A percentile compares a stretch with the other conserved stretches of the same genome.
These are phyloP conservation scores for Macadamia tetraphylla DNA, from an alignment of 164 flowering plant genomes.

Conservation along the genomic window DNA sequence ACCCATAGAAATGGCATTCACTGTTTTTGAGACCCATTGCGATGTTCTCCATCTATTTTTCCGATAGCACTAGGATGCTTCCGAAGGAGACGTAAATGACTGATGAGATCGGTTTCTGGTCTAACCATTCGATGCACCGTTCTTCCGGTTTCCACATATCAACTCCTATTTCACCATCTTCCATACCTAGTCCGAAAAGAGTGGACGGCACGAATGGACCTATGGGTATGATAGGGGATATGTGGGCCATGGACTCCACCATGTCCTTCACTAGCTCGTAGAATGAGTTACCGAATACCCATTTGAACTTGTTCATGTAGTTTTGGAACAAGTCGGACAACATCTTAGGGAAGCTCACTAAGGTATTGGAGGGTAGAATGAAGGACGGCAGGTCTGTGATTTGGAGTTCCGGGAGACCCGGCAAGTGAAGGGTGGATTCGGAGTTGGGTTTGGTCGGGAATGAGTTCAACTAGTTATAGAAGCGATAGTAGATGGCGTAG, in stretches of 20 bases:
- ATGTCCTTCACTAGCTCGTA: conserved; percentile 31
- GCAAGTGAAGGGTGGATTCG: conserved; percentile 16
- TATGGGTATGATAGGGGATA: conserved; percentile 16
- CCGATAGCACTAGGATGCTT: conserved; percentile 14
- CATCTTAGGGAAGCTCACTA: conserved; percentile 10
- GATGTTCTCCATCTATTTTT: conserved; percentile 20
- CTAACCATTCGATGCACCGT: conserved; percentile 20
- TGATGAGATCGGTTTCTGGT: conserved; percentile 12
- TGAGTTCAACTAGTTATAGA: conserved; percentile 14
- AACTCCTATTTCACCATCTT: conserved; percentile 3
- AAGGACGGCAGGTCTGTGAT: conserved; percentile 31
- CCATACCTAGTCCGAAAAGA: conserved; percentile 14
- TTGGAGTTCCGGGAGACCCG: conserved; percentile 27
- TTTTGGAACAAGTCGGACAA: conserved; percentile 8
- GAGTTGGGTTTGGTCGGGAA: conserved; percentile 20
- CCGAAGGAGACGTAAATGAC: conserved; percentile 30
- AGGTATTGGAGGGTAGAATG: conserved; percentile 26
- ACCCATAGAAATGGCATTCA: conserved; percentile 27
- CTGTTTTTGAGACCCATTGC: conserved; percentile 17
- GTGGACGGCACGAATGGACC: conserved; percentile 34
- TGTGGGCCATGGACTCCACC: conserved; percentile 15
- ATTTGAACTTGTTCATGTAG: conserved; percentile 17
- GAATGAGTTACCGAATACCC: conserved; percentile 36
- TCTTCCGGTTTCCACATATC: conserved; percentile 21
- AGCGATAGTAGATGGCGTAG: conserved; percentile 26